Evolutionary conservation across 768 basidiomycete genomes (phyloP).

Genomic region (Tulasnella sp.): DNA sequence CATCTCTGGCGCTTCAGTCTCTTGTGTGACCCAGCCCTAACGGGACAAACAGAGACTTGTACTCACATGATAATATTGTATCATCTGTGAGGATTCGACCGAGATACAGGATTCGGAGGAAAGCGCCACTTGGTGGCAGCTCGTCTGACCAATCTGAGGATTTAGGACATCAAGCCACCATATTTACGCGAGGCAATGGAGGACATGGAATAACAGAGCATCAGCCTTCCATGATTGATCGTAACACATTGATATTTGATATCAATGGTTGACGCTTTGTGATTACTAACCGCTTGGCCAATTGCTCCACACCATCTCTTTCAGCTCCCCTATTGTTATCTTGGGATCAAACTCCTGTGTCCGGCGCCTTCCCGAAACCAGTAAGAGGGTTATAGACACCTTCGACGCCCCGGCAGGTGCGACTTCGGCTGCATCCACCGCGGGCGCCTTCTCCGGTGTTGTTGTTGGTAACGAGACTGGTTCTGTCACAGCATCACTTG

Average conservation of each 20-base stretch:
- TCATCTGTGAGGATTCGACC: conserved; percentile 20
- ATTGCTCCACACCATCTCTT: conserved; percentile 18
- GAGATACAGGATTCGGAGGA: conserved; percentile 19
- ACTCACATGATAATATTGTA: conserved; percentile 16
- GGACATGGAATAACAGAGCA: neutral
- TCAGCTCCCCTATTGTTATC: conserved; percentile 17
- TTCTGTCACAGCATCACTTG: neutral
- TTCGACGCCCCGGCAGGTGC: conserved; percentile 1
- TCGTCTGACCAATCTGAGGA: conserved; percentile 20
- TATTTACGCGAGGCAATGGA: neutral
- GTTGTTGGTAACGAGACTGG: conserved; percentile 5
- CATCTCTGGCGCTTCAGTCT: neutral
- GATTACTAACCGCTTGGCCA: conserved; percentile 18
- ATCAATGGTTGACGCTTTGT: no score
- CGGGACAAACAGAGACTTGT: neutral
- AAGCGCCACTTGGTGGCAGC: conserved; percentile 14
- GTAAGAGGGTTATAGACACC: conserved; percentile 18
- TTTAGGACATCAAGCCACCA: neutral
- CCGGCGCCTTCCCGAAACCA: conserved; percentile 17
- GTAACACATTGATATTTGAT: neutral
- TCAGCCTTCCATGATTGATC: neutral
- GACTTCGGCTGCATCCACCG: neutral
- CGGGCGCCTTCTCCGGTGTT: neutral
- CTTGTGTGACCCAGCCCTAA: no score
- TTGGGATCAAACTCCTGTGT: conserved; percentile 18